Conservation (phyloP, 169 alveolate genomes). For the Plasmodium knowlesi region DNA sequence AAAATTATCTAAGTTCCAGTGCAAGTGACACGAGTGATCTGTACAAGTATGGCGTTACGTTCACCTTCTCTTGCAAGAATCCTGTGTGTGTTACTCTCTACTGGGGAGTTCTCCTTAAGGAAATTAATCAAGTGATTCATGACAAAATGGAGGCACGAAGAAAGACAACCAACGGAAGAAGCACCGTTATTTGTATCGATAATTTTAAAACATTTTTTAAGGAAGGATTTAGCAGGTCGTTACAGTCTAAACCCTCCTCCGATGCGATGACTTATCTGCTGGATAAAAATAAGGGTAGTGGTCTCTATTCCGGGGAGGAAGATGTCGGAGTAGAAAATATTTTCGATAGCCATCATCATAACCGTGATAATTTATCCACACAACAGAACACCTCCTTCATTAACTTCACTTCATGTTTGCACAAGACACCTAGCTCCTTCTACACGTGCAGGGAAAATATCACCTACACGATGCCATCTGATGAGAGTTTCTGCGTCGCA, state of each 20-base stretch:
- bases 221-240: conserved; percentile 31
- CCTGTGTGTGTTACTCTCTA: conserved; percentile 1
- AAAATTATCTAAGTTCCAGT: conserved; percentile 41
- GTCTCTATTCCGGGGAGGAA: neutral
- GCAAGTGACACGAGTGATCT: conserved; percentile 1
- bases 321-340: neutral
- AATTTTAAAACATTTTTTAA: conserved; percentile 38
- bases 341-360: neutral
- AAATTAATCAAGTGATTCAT: conserved; percentile 27
- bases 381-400: neutral
- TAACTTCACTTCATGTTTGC: conserved; percentile 14
- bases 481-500: conserved; percentile 31
- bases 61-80: conserved; percentile 32
- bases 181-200: conserved; percentile 53
- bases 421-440: conserved; percentile 39
- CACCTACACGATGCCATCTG: conserved; percentile 52
- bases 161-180: neutral
- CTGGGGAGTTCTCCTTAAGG: conserved; percentile 46
- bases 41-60: conserved; percentile 16
- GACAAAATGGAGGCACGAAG: neutral
- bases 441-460: conserved; percentile 4
- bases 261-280: conserved; percentile 40
- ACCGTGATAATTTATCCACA: neutral
- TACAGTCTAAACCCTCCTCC: conserved; percentile 9
- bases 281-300: conserved; percentile 8